Evolutionary conservation across 2,329 filamentous ascomycete genomes (phyloP), one percentile per base, ranked within the genome.

Genomic region (Colletotrichum spaethianum): DNA sequence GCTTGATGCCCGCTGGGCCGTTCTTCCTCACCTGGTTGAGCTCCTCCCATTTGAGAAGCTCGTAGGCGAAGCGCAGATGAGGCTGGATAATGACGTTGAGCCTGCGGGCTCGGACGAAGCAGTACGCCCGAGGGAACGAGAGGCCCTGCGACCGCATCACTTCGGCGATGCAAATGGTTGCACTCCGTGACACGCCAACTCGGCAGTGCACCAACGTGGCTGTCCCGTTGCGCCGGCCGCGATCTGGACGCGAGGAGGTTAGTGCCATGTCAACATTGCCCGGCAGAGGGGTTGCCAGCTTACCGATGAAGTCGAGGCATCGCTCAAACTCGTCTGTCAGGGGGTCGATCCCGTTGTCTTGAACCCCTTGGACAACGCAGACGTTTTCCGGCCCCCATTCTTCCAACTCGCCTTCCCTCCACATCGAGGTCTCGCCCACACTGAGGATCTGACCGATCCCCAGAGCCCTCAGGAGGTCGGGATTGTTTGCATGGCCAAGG

Each of bases 21-120:
- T 84, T 62, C 79, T 79, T 85, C 77, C 83, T 87, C 55, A 79
- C 78, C 78, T 89, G 90, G 73, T 95, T 90, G 40, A 88, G 82
- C 81, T 98, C 96, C 82, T 99, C 96, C 94, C 96, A 98, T 81
- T 97, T 97, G 62, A 99, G 87, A 38, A 99, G 88, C 83, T 99
- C 96, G 79, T 98, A 98, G 76, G 93, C 93, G 83, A 99, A 99
- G 70, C 94, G 90, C 67, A 99, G 87, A 84, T 99, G 96, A 16
- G 96, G 96, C 81, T 99, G 96, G 75, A 99, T 98, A 75, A 99
- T 99, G 63, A 99, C 96, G 79, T 99, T 99, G 59, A 99, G 86
- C 73, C 96, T 89, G 64, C 96, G 90, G 26, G 96, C 96, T 40
- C 96, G 92, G 46, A 99, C 96, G 81, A 96, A 98, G 81, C 96